A percentile compares a stretch with the other conserved stretches of the same genome.
Conservation (phyloP, 2,329 filamentous ascomycete genomes). For the Stagonosporopsis cucurbitacearum region DNA sequence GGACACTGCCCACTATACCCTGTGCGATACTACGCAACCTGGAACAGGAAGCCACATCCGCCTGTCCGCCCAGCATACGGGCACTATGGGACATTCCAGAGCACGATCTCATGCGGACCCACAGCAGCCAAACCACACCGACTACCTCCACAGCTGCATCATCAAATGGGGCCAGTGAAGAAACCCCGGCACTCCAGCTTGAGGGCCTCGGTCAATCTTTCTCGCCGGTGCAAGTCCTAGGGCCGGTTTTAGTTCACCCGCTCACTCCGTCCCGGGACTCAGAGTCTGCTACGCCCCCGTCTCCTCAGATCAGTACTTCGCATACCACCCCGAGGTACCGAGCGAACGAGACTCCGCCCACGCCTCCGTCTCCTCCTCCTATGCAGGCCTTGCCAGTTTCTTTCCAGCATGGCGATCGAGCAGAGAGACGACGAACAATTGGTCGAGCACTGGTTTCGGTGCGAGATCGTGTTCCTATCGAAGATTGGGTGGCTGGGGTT, state of each 20-base stretch:
- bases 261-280: not conserved
- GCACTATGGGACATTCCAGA: not conserved
- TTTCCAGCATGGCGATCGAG: not conserved
- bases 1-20: not conserved
- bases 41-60: not conserved
- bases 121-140: not conserved
- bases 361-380: not conserved
- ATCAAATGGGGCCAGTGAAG: no score
- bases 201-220: no score
- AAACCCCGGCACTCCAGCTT: no score
- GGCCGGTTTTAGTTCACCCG: no score
- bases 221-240: no score
- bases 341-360: not conserved
- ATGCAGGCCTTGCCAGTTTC: not conserved
- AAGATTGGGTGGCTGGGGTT: not conserved
- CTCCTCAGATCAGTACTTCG: not conserved
- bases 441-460: not conserved
- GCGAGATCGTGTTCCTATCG: not conserved
- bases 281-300: not conserved
- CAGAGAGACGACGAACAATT: not conserved
- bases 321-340: not conserved
- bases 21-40: not conserved
- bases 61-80: not conserved
- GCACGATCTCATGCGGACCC: not conserved
- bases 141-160: not conserved